Percentiles rank a stretch among this genome's conserved stretches.
Conservation (phyloP, 2,329 filamentous ascomycete genomes). For the Rutstroemia sp. region DNA sequence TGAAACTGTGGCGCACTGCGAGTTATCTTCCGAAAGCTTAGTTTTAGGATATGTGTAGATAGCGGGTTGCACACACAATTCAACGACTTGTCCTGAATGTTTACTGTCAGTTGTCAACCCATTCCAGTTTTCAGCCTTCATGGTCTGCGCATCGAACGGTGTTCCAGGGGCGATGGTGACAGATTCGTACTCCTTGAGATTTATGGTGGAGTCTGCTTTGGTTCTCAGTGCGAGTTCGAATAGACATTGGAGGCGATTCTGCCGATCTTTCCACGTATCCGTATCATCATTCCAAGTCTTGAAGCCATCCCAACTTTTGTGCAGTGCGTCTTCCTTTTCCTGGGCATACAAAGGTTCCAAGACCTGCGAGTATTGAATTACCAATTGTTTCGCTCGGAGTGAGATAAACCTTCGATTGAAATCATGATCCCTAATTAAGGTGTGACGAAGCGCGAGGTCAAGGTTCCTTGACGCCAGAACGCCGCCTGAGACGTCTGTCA, state of each 20-base stretch:
- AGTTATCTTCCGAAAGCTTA: not conserved
- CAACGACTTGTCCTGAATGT: not conserved
- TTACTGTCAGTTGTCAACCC: not conserved
- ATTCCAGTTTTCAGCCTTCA: constrained; percentile 8
- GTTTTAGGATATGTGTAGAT: not conserved
- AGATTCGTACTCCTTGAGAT: constrained; percentile 15
- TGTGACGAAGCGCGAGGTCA: constrained; percentile 5
- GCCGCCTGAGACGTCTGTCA: constrained; percentile 7
- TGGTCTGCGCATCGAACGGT: constrained; percentile 6
- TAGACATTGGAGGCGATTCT: constrained; percentile 2
- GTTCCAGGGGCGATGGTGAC: constrained; percentile 10
- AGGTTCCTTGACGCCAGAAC: constrained; percentile 9
- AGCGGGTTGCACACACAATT: not conserved
- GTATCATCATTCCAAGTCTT: constrained; percentile 9
- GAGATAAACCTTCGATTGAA: not conserved
- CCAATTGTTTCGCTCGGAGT: constrained; percentile 1
- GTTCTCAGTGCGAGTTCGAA: constrained; percentile 9
- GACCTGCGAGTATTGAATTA: constrained; percentile 3
- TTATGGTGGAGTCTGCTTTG: constrained; percentile 14
- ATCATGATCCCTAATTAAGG: not conserved
- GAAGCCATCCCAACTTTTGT: constrained; percentile 5
- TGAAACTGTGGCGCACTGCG: not conserved
- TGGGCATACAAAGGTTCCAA: constrained; percentile 13
- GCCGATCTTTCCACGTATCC: constrained; percentile 3
- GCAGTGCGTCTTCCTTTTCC: not conserved